Evolutionary conservation across 176 grass and related monocot species (phyloP).

Genomic region (Oryza brachyantha): DNA sequence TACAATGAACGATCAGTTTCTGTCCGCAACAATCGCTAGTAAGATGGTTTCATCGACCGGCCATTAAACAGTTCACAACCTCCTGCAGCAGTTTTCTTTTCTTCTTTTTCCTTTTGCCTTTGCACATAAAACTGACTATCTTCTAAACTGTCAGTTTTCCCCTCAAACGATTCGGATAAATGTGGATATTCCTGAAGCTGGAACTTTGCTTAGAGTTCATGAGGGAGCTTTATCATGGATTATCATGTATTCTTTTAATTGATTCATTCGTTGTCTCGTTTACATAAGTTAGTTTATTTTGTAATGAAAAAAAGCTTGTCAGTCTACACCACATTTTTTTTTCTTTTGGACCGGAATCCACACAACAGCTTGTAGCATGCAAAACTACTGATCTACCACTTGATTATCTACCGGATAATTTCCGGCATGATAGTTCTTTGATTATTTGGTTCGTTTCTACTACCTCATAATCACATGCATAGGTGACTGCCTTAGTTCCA

Average conservation of each 20-base stretch:
- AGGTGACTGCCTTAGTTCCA: not conserved
- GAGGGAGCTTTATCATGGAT: slow-evolving; percentile 30
- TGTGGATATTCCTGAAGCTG: slow-evolving; percentile 38
- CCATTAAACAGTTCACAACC: slow-evolving; percentile 23
- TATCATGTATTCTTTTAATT: slow-evolving; percentile 32
- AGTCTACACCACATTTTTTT: not conserved
- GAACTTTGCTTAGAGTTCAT: slow-evolving; percentile 37
- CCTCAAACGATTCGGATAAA: slow-evolving; percentile 29
- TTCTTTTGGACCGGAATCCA: not conserved
- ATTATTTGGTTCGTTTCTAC: not conserved
- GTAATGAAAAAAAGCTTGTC: not conserved
- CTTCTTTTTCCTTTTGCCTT: not conserved
- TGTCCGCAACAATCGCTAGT: not conserved
- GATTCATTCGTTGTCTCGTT: slow-evolving; percentile 20
- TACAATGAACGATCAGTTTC: slow-evolving; percentile 16
- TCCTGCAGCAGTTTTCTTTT: slow-evolving; percentile 20
- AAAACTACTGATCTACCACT: not conserved
- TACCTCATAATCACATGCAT: not conserved
- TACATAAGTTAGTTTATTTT: slow-evolving; percentile 29
- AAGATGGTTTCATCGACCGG: slow-evolving; percentile 1
- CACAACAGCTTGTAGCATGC: not conserved
- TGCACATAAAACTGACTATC: slow-evolving; percentile 58
- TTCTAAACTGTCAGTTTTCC: slow-evolving; percentile 33
- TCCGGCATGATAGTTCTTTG: not conserved
- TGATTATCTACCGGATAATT: not conserved